Conservation (phyloP, 257 asterid genomes). For the Forsythia suspensa region DNA sequence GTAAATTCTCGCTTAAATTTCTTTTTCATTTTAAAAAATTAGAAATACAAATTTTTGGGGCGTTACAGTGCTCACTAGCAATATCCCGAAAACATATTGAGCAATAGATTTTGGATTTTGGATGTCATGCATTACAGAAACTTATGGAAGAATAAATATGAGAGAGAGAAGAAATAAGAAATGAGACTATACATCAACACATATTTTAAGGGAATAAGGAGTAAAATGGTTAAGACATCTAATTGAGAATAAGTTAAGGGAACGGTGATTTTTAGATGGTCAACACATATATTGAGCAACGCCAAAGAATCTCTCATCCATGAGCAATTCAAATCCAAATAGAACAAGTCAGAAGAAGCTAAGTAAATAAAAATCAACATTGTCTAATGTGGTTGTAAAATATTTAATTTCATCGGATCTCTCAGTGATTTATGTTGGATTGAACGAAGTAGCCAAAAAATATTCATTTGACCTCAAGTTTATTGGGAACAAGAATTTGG, state of each 20-base stretch:
- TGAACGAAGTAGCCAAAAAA: too few species aligned
- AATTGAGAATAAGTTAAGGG: neutral
- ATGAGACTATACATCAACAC: neutral
- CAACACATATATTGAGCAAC: neutral
- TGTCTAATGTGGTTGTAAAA: too few species aligned
- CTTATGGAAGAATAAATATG: neutral
- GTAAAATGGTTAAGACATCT: neutral
- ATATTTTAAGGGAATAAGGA: neutral
- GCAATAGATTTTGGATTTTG: constrained; percentile 20
- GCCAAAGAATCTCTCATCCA: neutral
- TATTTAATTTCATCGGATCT: too few species aligned
- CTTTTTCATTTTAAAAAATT: too few species aligned
- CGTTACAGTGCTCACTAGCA: constrained; percentile 96
- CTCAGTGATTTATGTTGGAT: too few species aligned
- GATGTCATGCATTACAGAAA: neutral
- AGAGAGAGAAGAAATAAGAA: neutral
- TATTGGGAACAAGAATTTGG: too few species aligned
- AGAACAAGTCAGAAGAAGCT: too few species aligned
- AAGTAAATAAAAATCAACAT: too few species aligned
- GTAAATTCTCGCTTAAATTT: too few species aligned
- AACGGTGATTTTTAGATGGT: neutral
- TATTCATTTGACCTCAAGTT: too few species aligned
- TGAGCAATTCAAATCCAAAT: too few species aligned
- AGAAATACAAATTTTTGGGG: too few species aligned
- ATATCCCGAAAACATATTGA: constrained; percentile 62